These are phyloP conservation scores for Amoeboaphelidium occidentale DNA, from an alignment of 371 early-diverging fungal species.

Conservation along the genomic window DNA sequence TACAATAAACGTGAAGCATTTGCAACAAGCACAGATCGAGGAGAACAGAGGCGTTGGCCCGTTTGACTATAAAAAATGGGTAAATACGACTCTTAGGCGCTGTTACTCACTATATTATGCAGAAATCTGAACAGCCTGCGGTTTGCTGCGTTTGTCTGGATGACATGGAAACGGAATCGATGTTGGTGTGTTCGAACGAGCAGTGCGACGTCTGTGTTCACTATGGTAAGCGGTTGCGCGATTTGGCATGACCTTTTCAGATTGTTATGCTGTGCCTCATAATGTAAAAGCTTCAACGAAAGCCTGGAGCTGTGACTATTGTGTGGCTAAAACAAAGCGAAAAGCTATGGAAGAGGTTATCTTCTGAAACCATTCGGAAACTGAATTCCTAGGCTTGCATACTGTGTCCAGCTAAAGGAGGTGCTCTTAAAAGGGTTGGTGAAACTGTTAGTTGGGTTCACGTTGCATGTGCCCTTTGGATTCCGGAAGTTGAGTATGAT, in stretches of 20 bases:
- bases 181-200: no score
- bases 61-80: no score
- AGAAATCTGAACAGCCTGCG: background rate
- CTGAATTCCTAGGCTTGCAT: no score
- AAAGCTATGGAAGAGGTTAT: background rate
- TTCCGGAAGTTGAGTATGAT: background rate
- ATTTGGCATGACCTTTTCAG: background rate
- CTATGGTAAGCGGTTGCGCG: no score
- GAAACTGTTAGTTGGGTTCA: background rate
- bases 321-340: background rate
- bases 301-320: background rate
- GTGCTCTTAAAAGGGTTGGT: background rate
- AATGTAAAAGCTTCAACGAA: background rate
- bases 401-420: background rate
- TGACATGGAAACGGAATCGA: background rate
- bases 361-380: no score
- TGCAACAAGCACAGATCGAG: no score
- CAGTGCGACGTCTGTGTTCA: no score
- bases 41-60: no score
- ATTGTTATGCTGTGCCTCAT: background rate
- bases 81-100: no score
- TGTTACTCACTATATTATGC: no score
- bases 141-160: background rate
- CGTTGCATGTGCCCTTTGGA: background rate
- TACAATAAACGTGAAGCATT: no score